These are phyloP conservation scores for Dactylellina drechsleri DNA, from an alignment of 2,329 filamentous ascomycete genomes.

Conservation along the genomic window DNA sequence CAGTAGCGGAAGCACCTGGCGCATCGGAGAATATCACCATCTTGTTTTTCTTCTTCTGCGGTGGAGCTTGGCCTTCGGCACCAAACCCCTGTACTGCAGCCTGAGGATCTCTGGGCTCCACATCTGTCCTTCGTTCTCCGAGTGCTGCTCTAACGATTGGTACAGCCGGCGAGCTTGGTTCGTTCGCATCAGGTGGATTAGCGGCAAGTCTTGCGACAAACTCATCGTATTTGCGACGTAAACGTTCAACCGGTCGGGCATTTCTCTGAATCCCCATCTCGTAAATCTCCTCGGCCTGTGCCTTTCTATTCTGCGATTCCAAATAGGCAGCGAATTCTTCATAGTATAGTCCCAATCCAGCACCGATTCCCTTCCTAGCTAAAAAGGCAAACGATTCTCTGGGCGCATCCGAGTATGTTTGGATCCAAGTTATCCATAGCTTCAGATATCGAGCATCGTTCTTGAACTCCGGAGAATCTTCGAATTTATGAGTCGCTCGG, in stretches of 20 bases:
- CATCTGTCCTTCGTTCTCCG: conserved; percentile 63
- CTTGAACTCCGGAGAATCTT: conserved; percentile 85
- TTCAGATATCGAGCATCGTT: conserved; percentile 94
- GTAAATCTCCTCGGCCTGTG: conserved; percentile 93
- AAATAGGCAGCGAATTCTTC: conserved; percentile 97
- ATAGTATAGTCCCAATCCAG: conserved; percentile 88
- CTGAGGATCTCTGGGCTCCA: conserved; percentile 72
- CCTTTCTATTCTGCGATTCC: conserved; percentile 83
- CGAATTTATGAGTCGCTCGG: conserved; percentile 89
- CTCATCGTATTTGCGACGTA: conserved; percentile 89
- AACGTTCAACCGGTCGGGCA: conserved; percentile 80
- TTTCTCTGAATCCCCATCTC: conserved; percentile 87
- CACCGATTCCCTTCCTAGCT: conserved; percentile 86
- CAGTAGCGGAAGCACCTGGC: conserved; percentile 64
- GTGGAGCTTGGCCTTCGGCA: conserved; percentile 63
- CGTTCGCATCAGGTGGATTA: conserved; percentile 63
- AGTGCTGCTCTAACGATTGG: conserved; percentile 84
- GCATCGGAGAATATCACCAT: conserved; percentile 90
- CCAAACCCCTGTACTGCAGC: conserved; percentile 63
- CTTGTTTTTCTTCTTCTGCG: conserved; percentile 76
- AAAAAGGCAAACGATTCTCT: conserved; percentile 93
- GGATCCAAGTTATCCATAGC: conserved; percentile 93
- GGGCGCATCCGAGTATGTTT: conserved; percentile 90
- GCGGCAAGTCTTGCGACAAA: conserved; percentile 78
- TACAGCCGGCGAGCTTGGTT: conserved; percentile 85